Percentiles rank a stretch among this genome's conserved stretches.
Conservation (phyloP, 106 monocot species). For the Dioscorea alata region DNA sequence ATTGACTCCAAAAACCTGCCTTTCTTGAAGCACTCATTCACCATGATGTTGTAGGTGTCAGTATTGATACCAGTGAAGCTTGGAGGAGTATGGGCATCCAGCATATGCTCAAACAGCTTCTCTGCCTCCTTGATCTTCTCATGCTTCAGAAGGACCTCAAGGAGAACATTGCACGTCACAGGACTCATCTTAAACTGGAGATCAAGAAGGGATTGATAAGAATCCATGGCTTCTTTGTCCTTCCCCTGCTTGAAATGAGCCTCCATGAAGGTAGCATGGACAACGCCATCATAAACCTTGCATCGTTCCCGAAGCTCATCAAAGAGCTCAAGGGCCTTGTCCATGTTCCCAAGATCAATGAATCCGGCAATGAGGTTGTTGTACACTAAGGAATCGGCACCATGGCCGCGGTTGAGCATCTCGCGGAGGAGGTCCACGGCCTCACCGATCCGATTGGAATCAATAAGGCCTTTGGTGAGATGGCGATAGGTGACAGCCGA, state of each 20-base stretch:
- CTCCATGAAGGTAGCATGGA: constrained; percentile 82
- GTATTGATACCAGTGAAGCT: constrained; percentile 54
- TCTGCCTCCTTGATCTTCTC: constrained; percentile 64
- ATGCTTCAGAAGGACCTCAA: constrained; percentile 63
- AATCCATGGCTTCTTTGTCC: constrained; percentile 96
- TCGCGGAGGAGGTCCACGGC: constrained; percentile 76
- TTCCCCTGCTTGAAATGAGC: constrained; percentile 69
- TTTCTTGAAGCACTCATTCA: constrained; percentile 68
- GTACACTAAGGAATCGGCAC: constrained; percentile 92
- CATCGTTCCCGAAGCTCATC: constrained; percentile 78
- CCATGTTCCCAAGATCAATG: constrained; percentile 66
- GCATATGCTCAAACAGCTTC: constrained; percentile 63
- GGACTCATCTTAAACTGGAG: constrained; percentile 82
- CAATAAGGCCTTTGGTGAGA: constrained; percentile 88
- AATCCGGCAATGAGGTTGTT: constrained; percentile 81
- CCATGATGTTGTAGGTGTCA: constrained; percentile 92
- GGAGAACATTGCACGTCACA: constrained; percentile 63
- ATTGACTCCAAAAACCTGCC: constrained; percentile 68
- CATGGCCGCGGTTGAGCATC: constrained; percentile 79
- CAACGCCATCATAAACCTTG: constrained; percentile 85
- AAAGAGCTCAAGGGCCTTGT: constrained; percentile 76
- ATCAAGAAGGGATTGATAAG: constrained; percentile 73
- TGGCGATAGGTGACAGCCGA: constrained; percentile 90
- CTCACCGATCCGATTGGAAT: constrained; percentile 57
- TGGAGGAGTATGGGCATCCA: constrained; percentile 56